Base-by-base conservation (phyloP, 371 early-diverging fungal genomes). In the Mortierella sp. region DNA sequence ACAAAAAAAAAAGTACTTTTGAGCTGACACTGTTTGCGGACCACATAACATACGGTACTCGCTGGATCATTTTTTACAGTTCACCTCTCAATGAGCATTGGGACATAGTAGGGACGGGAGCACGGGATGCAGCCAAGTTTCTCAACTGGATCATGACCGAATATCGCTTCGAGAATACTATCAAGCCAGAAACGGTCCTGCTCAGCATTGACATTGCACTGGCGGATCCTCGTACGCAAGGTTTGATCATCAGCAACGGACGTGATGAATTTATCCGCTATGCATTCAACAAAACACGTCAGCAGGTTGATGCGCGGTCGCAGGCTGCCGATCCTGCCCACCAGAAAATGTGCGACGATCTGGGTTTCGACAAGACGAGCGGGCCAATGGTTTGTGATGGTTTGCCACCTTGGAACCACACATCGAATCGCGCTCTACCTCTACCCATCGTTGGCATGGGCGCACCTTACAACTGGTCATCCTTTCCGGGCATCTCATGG, bases 81-180 rank as follows among this genome's bases (percentile, higher is more conserved):
- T 46, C 70, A 4, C 42, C 67, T 2, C 26, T 51, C 39, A 63
- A 66, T 23, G 62, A 62, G 4, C 49, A 61, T 21, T 76, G 78
- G 78, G 62, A 70, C n/a, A 46, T 48, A 9, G 12, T 76, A 19
- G 34, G 66, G 6, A 66, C 62, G 7, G 78, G 78, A 19, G 78
- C 78, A 13, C 62, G 71, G 23, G 70, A 76, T 41, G 78, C 78
- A 16, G 70, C 78, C 8, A 30, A 14, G 12, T 43, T 65, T 26
- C 54, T 76, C 38, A 63, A 58, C 28, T 76, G 65, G 62, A 62
- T 14, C 8, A 76, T 76, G 66, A 62, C 65, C 2, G 70, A 76
- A 46, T 70, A 65, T 54, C 78, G 70, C 14, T 76, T 61, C 56
- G 67, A 65, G 24, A 57, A 16, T n/a, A 69, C 65, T 5, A 52